phyloP scores from a whole-genome alignment of 306 rosid species.

The Canavalia ensiformis region DNA sequence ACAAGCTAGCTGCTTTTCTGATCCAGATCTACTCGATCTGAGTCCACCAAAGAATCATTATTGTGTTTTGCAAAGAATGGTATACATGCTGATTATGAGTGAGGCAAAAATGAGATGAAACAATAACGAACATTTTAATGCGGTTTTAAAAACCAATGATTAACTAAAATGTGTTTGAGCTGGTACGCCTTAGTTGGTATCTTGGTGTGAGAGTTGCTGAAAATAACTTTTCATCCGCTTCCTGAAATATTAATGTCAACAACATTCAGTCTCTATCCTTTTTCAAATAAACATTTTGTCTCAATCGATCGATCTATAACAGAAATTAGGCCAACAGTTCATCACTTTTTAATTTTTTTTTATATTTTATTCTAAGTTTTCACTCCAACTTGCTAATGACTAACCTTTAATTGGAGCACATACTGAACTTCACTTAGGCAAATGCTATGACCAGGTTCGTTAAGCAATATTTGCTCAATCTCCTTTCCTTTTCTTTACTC shows the following conservation, averaged over 20 bases:
- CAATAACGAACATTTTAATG: neutral
- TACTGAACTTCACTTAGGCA: neutral
- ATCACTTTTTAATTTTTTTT: neutral
- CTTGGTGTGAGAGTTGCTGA: slow-evolving; percentile 39
- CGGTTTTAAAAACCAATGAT: neutral
- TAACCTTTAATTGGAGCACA: slow-evolving; percentile 16
- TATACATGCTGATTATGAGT: neutral
- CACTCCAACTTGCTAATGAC: slow-evolving; percentile 11
- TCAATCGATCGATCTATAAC: neutral
- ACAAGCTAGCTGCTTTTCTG: neutral
- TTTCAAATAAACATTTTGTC: neutral
- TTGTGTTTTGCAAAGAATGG: neutral
- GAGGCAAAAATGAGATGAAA: neutral
- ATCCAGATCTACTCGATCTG: neutral
- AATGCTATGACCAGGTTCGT: neutral
- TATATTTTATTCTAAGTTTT: neutral
- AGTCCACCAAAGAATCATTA: neutral
- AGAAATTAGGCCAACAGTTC: neutral
- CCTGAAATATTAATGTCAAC: slow-evolving; percentile 53
- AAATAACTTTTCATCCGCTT: slow-evolving; percentile 46
- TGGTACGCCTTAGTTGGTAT: slow-evolving; percentile 52
- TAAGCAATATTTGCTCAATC: neutral
- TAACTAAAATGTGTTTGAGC: slow-evolving; percentile 48
- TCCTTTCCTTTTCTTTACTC: neutral
- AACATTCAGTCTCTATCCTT: neutral